Conservation (phyloP, 2,329 filamentous ascomycete genomes). For the Coniochaeta sp. region DNA sequence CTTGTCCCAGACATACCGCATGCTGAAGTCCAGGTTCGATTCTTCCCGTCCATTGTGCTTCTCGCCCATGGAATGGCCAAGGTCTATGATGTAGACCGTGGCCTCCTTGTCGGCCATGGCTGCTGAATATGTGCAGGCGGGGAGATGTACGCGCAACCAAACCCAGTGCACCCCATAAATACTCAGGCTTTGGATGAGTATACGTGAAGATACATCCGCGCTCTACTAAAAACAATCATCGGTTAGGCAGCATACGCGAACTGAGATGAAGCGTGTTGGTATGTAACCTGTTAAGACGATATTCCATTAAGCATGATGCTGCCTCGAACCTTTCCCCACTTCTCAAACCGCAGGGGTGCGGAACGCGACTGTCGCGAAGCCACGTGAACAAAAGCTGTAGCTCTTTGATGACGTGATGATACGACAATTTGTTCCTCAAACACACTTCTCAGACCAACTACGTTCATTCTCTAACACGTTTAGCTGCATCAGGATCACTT, state of each 20-base stretch:
- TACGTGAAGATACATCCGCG: neutral
- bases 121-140: neutral
- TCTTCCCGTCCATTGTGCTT: conserved; percentile 62
- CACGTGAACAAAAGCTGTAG: neutral
- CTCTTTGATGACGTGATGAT: neutral
- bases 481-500: neutral
- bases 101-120: conserved; percentile 90
- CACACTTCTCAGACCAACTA: neutral
- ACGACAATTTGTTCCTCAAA: neutral
- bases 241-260: neutral
- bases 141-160: neutral
- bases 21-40: conserved; percentile 79
- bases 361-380: neutral
- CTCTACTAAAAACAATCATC: neutral
- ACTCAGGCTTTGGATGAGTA: neutral
- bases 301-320: neutral
- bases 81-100: conserved; percentile 83
- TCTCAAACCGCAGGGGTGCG: neutral
- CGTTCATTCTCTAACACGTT: neutral
- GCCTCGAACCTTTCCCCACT: neutral
- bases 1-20: conserved; percentile 94
- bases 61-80: conserved; percentile 77
- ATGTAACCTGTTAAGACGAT: neutral
- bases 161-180: neutral
- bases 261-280: neutral